A percentile compares a stretch with the other conserved stretches of the same genome.
Evolutionary conservation across 345 rosid species (phyloP).

Genomic region (Eucalyptus virginea): DNA sequence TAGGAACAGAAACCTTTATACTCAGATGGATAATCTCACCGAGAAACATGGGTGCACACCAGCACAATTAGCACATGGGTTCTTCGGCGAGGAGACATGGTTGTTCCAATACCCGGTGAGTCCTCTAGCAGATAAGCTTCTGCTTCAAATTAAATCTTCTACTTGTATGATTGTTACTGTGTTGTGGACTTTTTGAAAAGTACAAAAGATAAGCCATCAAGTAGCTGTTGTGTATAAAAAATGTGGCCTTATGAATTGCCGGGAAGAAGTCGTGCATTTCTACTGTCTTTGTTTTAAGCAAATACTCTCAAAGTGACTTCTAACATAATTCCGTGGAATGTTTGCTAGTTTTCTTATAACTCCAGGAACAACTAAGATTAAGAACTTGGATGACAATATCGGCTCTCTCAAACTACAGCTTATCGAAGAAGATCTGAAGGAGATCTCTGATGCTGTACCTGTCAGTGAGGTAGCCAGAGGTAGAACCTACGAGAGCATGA

Average conservation of each 20-base stretch:
- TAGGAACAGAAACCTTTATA: constrained; percentile 4
- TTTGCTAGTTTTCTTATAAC: background rate
- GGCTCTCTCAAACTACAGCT: constrained; percentile 23
- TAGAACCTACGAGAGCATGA: background rate
- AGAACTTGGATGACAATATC: constrained; percentile 9
- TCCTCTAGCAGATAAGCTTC: background rate
- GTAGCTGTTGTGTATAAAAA: background rate
- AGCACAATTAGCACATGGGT: constrained; percentile 29
- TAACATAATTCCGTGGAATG: background rate
- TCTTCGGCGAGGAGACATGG: constrained; percentile 25
- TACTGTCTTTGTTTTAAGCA: background rate
- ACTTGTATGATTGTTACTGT: background rate
- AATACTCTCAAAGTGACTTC: background rate
- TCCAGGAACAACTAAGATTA: constrained; percentile 17
- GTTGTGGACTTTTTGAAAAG: background rate
- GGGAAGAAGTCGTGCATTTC: background rate
- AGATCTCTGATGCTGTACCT: constrained; percentile 27
- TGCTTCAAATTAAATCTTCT: background rate
- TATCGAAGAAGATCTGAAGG: constrained; percentile 10
- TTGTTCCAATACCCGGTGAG: constrained; percentile 27
- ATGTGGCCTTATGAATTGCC: background rate
- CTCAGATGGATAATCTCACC: constrained; percentile 8
- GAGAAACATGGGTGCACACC: constrained; percentile 14
- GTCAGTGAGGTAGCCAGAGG: constrained; percentile 11
- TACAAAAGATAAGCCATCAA: background rate